Base-by-base conservation (phyloP, 1,139 yeast genomes). In the Casaregolazyma lundiana region DNA sequence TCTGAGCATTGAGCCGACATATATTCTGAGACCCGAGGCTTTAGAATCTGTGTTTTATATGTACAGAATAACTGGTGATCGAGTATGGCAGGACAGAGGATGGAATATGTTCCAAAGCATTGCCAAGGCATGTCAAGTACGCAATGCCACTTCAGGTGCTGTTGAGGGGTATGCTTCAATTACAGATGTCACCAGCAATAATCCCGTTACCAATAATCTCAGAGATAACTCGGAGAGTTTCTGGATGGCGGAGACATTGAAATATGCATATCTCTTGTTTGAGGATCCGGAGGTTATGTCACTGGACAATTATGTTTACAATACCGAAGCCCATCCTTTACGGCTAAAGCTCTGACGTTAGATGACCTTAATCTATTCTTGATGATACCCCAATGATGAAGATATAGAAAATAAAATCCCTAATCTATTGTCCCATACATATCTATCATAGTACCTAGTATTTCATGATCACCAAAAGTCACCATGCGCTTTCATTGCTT, bases 401-500 rank as follows among this genome's bases (percentile, higher is more conserved):
- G 16, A 37, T 15, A 35, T 22, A n/a, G 43, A 24, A 37, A 26
- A 19, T 30, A 20, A 21, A 17, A 45, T 26, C n/a, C n/a, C n/a
- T n/a, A n/a, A n/a, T 11, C 9, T 8, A 44, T 16, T 7, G 9
- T 22, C 18, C 11, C 21, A 38, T 22, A 26, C 16, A 26, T 6
- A 5, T 15, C 4, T 15, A 20, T 9, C 6, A 16, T 17, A 11
- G 20, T 24, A 9, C 36, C 26, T 16, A 13, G 19, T 16, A 15
- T 6, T 39, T 24, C 24, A 19, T 18, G 21, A 51, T 61, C 63
- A 70, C 65, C 65, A 70, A 60, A 68, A 90, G 64, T 90, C 97
- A 77, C 97, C 98, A 71, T 87, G 96, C 77, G 80, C 95, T 68
- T 84, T 84, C 97, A 92, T 92, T 62, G 97, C 97, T 62, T 87